Conservation (phyloP, 768 basidiomycete genomes). For the Suillus tomentosus region DNA sequence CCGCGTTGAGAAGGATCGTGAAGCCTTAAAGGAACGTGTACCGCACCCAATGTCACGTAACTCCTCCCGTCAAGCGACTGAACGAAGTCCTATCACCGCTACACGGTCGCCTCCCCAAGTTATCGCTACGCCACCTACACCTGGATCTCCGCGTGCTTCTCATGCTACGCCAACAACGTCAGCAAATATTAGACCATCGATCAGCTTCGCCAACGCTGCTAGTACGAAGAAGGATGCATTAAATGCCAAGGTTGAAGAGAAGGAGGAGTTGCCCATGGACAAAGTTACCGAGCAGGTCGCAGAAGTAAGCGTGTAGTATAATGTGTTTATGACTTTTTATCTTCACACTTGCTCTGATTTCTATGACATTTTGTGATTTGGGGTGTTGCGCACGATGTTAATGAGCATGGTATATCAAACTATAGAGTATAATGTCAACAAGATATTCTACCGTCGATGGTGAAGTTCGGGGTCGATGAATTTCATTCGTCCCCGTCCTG, state of each 20-base stretch:
- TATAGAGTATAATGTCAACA: not conserved
- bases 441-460: conserved; percentile 24
- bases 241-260: conserved; percentile 17
- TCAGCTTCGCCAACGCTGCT: conserved; percentile 85
- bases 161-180: conserved; percentile 35
- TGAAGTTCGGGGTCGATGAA: conserved; percentile 60
- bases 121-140: conserved; percentile 10
- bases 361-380: conserved; percentile 12
- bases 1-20: conserved; percentile 67
- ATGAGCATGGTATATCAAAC: not conserved
- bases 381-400: conserved; percentile 12
- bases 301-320: conserved; percentile 21
- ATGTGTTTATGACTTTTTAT: conserved; percentile 19
- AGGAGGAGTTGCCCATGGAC: conserved; percentile 18
- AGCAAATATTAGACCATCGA: conserved; percentile 64
- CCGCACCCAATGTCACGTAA: conserved; percentile 48
- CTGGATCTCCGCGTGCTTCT: conserved; percentile 26
- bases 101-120: conserved; percentile 34
- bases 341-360: conserved; percentile 17
- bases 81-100: conserved; percentile 39
- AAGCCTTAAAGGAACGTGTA: conserved; percentile 38
- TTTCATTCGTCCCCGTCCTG: conserved; percentile 70
- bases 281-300: conserved; percentile 18
- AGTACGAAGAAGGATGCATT: conserved; percentile 34
- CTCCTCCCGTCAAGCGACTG: conserved; percentile 48